Conservation (phyloP, 305 asterid species). For the Nicotiana rustica region DNA sequence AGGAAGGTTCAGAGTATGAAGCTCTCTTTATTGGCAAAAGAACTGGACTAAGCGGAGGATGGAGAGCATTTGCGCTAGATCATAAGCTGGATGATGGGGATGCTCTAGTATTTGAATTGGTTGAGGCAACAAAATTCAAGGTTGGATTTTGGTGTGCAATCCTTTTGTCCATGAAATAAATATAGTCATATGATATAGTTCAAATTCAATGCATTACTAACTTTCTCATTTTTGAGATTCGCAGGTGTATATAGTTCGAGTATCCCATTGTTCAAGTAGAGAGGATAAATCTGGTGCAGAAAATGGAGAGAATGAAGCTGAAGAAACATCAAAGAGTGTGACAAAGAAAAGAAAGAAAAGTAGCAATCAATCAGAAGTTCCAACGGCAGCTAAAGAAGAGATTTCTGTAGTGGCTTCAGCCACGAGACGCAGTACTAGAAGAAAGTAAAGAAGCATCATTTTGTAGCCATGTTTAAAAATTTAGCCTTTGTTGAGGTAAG, state of each 20-base stretch:
- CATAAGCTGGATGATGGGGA: slow-evolving; percentile 94
- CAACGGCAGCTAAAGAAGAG: slow-evolving; percentile 42
- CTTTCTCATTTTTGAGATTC: background rate
- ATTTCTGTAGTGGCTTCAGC: slow-evolving; percentile 40
- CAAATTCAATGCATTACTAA: background rate
- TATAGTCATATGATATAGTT: too few species aligned
- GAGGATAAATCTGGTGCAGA: slow-evolving; percentile 19
- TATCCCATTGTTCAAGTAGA: slow-evolving; percentile 44
- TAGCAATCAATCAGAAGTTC: slow-evolving; percentile 33
- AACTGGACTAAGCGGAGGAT: slow-evolving; percentile 89
- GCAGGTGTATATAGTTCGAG: slow-evolving; percentile 75
- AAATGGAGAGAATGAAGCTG: slow-evolving; percentile 44
- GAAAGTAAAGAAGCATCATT: slow-evolving; percentile 39
- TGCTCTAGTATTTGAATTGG: slow-evolving; percentile 79
- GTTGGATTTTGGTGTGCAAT: slow-evolving; percentile 45
- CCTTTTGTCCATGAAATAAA: background rate
- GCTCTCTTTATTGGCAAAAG: slow-evolving; percentile 72
- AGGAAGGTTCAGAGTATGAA: slow-evolving; percentile 64
- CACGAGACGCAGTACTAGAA: slow-evolving; percentile 59
- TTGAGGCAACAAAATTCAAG: slow-evolving; percentile 79
- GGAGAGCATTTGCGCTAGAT: slow-evolving; percentile 93
- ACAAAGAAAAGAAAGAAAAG: slow-evolving; percentile 35
- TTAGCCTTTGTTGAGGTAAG: background rate
- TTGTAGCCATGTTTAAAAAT: background rate
- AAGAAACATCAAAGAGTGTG: slow-evolving; percentile 41